These are phyloP conservation scores for Phytophthora aleatoria DNA, from an alignment of 352 stramenopile species.

Conservation along the genomic window DNA sequence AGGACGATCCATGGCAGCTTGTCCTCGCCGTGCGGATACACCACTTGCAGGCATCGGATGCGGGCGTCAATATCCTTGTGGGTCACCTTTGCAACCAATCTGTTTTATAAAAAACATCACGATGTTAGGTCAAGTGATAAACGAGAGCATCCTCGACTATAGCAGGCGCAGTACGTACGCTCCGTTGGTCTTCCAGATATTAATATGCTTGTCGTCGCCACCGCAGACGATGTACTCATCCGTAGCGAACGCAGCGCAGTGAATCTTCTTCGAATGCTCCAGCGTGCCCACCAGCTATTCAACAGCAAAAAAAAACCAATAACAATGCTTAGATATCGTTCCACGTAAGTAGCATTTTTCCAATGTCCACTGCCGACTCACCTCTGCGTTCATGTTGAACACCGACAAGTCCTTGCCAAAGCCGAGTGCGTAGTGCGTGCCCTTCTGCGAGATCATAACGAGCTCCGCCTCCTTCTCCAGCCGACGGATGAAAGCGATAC, in stretches of 20 bases:
- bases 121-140: constrained; percentile 7
- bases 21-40: constrained; percentile 66
- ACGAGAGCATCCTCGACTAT: background rate
- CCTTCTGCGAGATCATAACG: constrained; percentile 79
- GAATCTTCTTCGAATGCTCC: constrained; percentile 76
- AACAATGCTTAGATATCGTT: constrained; percentile 2
- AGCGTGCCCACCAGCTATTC: constrained; percentile 63
- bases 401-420: constrained; percentile 79
- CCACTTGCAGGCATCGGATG: constrained; percentile 77
- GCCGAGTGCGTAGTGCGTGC: constrained; percentile 69
- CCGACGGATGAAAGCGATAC: constrained; percentile 87
- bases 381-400: constrained; percentile 83
- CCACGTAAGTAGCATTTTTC: background rate
- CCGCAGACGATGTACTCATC: constrained; percentile 80
- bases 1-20: constrained; percentile 73
- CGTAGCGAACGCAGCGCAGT: constrained; percentile 74
- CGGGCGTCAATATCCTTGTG: constrained; percentile 67
- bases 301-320: background rate
- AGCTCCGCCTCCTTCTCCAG: constrained; percentile 81
- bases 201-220: constrained; percentile 83
- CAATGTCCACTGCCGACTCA: constrained; percentile 15
- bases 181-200: constrained; percentile 78
- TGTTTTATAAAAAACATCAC: constrained; percentile 15
- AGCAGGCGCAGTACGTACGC: constrained; percentile 46
- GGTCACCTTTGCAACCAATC: constrained; percentile 71